phyloP scores from a whole-genome alignment of 805 yeast genomes.

The Barnettozyma vustinii region DNA sequence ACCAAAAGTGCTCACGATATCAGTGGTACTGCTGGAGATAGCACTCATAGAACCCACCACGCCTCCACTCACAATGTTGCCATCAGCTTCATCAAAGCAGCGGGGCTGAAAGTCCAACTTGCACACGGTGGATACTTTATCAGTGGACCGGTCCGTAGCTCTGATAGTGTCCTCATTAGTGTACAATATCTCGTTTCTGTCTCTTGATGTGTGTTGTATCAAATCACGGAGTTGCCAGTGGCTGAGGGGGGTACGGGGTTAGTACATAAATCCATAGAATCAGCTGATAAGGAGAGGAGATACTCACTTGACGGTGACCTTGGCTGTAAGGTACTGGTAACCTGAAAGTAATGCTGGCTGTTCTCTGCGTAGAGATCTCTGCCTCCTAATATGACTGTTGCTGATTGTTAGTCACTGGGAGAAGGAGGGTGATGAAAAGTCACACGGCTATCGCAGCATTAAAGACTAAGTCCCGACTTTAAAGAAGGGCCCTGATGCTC shows the following conservation, averaged over 20 bases:
- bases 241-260: constrained; percentile 7
- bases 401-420: not conserved
- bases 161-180: constrained; percentile 52
- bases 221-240: constrained; percentile 86
- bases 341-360: constrained; percentile 13
- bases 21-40: constrained; percentile 1
- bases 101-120: constrained; percentile 63
- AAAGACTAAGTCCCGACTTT: not conserved
- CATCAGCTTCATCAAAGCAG: constrained; percentile 57
- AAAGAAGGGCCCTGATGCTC: not conserved
- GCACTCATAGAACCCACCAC: constrained; percentile 35
- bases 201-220: constrained; percentile 43
- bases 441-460: not conserved
- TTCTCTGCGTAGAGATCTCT: constrained; percentile 10
- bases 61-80: constrained; percentile 49
- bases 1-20: constrained; percentile 11
- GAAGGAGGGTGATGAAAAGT: not conserved
- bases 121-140: constrained; percentile 32
- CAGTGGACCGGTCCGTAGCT: constrained; percentile 35
- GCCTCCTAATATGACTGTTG: constrained; percentile 4
- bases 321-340: constrained; percentile 25
- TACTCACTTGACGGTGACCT: constrained; percentile 33
- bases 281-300: constrained; percentile 12
- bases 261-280: not conserved
- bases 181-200: constrained; percentile 45